Percentiles rank a stretch among this genome's conserved stretches.
Conservation (phyloP, 2,329 filamentous ascomycete species). For the Fusarium chaquense region DNA sequence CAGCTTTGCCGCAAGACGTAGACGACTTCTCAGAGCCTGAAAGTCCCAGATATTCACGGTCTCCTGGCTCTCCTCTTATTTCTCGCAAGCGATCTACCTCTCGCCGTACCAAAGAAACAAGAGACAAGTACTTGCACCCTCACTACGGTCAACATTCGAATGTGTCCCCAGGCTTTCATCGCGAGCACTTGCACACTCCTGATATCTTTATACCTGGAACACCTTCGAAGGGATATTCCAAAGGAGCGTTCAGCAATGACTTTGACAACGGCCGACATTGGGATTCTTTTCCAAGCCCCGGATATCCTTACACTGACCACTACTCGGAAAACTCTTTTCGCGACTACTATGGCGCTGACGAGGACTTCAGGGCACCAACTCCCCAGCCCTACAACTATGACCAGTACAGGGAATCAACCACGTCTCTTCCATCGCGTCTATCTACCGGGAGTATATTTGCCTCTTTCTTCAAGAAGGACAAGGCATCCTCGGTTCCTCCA, state of each 20-base stretch:
- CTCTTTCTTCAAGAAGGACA: conserved; percentile 42
- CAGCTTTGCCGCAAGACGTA: conserved; percentile 17
- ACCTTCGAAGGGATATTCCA: conserved; percentile 35
- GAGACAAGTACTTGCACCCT: conserved; percentile 19
- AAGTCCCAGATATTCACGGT: conserved; percentile 5
- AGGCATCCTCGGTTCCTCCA: conserved; percentile 1
- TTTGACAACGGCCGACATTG: conserved; percentile 29
- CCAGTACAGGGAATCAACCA: conserved; percentile 19
- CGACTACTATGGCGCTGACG: conserved; percentile 3
- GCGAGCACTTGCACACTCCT: conserved; percentile 8
- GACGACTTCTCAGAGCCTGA: conserved; percentile 32
- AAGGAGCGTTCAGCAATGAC: conserved; percentile 44
- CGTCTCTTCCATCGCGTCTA: conserved; percentile 33
- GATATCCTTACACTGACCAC: background rate
- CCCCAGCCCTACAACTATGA: background rate
- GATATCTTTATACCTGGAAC: conserved; percentile 22
- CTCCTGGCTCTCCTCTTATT: conserved; percentile 35
- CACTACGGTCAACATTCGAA: conserved; percentile 13
- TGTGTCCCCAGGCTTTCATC: conserved; percentile 2
- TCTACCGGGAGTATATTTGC: conserved; percentile 37
- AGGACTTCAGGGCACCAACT: conserved; percentile 3
- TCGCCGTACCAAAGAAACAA: background rate
- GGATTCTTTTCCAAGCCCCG: conserved; percentile 18
- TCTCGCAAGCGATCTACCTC: conserved; percentile 8
- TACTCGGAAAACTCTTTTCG: conserved; percentile 1